Conservation (phyloP, 805 yeast genomes). For the Naumovozyma castellii region DNA sequence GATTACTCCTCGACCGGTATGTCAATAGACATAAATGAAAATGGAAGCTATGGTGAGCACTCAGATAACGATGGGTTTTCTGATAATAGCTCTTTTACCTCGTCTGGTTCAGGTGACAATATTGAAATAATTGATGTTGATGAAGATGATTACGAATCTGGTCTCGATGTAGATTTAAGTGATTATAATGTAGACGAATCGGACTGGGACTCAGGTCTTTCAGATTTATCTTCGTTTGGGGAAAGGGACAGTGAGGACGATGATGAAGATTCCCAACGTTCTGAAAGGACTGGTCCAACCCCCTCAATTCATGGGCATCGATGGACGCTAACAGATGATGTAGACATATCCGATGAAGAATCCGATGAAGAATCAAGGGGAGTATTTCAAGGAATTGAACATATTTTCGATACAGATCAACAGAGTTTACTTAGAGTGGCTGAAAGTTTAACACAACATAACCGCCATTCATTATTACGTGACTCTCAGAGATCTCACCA, state of each 20-base stretch:
- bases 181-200: slow-evolving; percentile 30
- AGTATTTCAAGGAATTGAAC: slow-evolving; percentile 27
- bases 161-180: slow-evolving; percentile 27
- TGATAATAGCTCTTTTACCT: slow-evolving; percentile 23
- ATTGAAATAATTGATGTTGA: slow-evolving; percentile 21
- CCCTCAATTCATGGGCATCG: too few relatives aligned
- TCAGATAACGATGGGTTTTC: slow-evolving; percentile 16
- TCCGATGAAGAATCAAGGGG: slow-evolving; percentile 27
- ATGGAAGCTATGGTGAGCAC: slow-evolving; percentile 29
- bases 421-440: slow-evolving; percentile 25
- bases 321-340: slow-evolving; percentile 24
- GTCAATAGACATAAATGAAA: slow-evolving; percentile 12
- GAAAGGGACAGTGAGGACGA: slow-evolving; percentile 28
- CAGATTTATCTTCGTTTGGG: slow-evolving; percentile 25
- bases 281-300: too few relatives aligned
- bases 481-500: slow-evolving; percentile 9
- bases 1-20: slow-evolving; percentile 23
- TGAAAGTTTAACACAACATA: slow-evolving; percentile 11
- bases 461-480: slow-evolving; percentile 1
- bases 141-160: slow-evolving; percentile 26
- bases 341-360: slow-evolving; percentile 22
- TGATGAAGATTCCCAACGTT: slow-evolving; percentile 11
- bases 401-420: slow-evolving; percentile 22
- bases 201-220: slow-evolving; percentile 31
- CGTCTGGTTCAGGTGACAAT: slow-evolving; percentile 16